Conservation (phyloP, 2,329 filamentous ascomycete genomes). For the Penicillium sclerotiorum region DNA sequence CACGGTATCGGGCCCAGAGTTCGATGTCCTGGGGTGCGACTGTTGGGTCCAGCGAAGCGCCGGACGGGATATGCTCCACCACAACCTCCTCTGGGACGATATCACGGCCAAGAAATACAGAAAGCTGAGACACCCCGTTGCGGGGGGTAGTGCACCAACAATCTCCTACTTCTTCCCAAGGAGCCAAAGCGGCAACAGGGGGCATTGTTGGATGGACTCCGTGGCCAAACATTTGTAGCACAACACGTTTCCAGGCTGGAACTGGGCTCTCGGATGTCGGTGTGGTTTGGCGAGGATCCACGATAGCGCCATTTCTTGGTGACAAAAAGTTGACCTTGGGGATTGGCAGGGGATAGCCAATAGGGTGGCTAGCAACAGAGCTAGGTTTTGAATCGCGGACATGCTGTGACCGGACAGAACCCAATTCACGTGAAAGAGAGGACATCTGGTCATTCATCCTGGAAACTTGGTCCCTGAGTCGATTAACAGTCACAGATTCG, state of each 20-base stretch:
- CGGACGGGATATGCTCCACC: conserved; percentile 69
- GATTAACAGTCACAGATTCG: conserved; percentile 26
- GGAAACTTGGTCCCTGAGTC: conserved; percentile 30
- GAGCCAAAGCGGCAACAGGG: conserved; percentile 60
- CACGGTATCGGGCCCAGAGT: conserved; percentile 60
- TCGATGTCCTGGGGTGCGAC: conserved; percentile 70
- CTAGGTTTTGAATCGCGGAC: conserved; percentile 25
- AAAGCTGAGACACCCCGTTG: conserved; percentile 46
- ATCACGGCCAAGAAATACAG: conserved; percentile 39
- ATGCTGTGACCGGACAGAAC: conserved; percentile 27
- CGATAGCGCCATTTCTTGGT: conserved; percentile 63
- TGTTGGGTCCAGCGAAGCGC: conserved; percentile 63
- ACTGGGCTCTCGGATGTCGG: conserved; percentile 47
- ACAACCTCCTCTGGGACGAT: conserved; percentile 71
- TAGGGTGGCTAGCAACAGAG: conserved; percentile 13
- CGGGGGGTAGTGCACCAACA: conserved; percentile 76
- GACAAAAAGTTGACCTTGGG: conserved; percentile 73
- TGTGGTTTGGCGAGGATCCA: conserved; percentile 65
- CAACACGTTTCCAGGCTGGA: conserved; percentile 21
- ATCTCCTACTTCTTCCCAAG: conserved; percentile 79
- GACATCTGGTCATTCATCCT: conserved; percentile 34
- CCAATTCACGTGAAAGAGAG: conserved; percentile 34
- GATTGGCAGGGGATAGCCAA: not conserved
- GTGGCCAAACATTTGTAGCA: conserved; percentile 5
- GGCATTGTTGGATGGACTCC: conserved; percentile 38